A percentile compares a stretch with the other conserved stretches of the same genome.
Conservation (phyloP, 164 flowering plant genomes). For the Piper betle region DNA sequence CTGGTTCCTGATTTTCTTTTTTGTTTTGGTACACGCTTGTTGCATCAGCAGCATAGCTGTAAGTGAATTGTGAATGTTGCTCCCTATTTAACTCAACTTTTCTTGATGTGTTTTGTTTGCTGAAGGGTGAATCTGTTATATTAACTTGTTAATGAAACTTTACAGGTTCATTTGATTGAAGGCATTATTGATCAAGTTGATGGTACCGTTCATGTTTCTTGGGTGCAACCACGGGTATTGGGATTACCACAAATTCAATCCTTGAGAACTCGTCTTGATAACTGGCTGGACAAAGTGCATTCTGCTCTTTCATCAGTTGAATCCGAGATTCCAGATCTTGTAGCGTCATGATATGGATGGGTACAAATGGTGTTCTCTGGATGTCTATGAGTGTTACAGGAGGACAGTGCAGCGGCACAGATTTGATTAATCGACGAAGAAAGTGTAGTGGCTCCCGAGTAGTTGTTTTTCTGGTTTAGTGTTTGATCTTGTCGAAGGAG, state of each 20-base stretch:
- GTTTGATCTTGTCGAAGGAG: constrained; percentile 3
- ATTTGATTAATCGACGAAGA: neutral
- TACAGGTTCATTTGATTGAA: constrained; percentile 92
- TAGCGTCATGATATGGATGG: constrained; percentile 33
- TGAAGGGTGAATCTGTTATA: no score
- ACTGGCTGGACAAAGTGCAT: constrained; percentile 77
- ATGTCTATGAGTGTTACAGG: constrained; percentile 3
- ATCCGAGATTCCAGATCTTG: constrained; percentile 91
- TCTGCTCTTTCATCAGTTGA: constrained; percentile 68
- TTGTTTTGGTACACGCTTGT: no score
- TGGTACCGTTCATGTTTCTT: constrained; percentile 84
- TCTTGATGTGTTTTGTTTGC: no score
- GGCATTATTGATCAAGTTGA: constrained; percentile 97
- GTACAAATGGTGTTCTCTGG: constrained; percentile 2
- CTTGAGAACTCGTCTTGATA: constrained; percentile 62
- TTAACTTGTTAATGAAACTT: no score
- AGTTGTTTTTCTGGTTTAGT: neutral
- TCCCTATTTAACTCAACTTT: no score
- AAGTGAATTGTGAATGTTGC: no score
- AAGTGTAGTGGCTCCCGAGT: neutral
- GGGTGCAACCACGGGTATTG: constrained; percentile 92
- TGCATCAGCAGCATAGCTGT: no score
- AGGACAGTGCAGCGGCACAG: neutral
- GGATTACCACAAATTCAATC: constrained; percentile 79
- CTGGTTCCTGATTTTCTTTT: no score